Evolutionary conservation across 2,329 filamentous ascomycete genomes (phyloP).

Genomic region (Lachnellula suecica): DNA sequence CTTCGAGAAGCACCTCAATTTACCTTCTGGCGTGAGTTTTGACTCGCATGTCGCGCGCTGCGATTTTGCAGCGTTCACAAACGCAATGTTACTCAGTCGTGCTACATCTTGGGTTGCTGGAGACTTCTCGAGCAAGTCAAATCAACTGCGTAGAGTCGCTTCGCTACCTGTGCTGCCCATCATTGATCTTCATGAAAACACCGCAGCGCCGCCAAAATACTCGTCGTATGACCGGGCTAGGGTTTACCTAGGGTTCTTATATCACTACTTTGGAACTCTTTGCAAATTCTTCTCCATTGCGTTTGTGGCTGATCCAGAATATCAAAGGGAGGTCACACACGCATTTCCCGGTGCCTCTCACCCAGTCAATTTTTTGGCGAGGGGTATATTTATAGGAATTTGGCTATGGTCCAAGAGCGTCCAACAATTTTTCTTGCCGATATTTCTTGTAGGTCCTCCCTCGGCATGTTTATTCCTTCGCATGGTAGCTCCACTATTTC

Average conservation of each 20-base stretch:
- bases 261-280: conserved; percentile 28
- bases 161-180: background rate
- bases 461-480: background rate
- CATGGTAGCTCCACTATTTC: too few species aligned
- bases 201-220: background rate
- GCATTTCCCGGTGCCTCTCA: conserved; percentile 37
- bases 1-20: background rate
- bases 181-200: background rate
- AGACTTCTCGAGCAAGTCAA: background rate
- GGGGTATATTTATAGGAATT: conserved; percentile 38
- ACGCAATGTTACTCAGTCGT: background rate
- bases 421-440: conserved; percentile 44
- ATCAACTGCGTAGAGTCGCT: background rate
- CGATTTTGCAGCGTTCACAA: background rate
- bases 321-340: conserved; percentile 42
- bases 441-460: conserved; percentile 30
- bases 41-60: background rate
- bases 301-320: conserved; percentile 43
- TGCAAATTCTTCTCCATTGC: conserved; percentile 44
- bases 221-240: background rate
- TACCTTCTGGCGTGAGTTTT: background rate
- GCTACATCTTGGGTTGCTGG: background rate
- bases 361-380: conserved; percentile 36
- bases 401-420: conserved; percentile 47
- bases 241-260: conserved; percentile 1